phyloP scores from a whole-genome alignment of 129 eudicot genomes.

The Chrysanthemum lavandulifolium region DNA sequence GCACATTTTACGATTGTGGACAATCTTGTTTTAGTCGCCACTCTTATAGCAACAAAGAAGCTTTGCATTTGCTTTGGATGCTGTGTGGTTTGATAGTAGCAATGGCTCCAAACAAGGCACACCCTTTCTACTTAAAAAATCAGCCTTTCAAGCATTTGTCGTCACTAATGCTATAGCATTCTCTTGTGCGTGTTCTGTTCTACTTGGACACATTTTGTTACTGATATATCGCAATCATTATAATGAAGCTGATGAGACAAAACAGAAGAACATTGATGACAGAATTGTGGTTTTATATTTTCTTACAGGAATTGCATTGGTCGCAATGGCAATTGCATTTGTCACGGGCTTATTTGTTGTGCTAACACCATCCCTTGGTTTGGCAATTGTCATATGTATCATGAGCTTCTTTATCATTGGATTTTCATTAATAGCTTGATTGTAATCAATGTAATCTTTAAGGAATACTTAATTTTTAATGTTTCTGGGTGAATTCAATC shows the following conservation, averaged over 20 bases:
- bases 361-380: neutral
- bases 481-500: no score
- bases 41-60: neutral
- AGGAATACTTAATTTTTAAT: neutral
- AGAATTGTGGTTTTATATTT: neutral
- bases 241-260: neutral
- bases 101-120: neutral
- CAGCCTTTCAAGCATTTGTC: neutral
- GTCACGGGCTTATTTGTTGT: neutral
- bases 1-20: neutral
- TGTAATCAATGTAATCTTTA: neutral
- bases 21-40: neutral
- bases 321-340: neutral
- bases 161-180: neutral
- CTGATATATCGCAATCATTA: neutral
- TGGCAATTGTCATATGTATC: neutral
- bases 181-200: neutral
- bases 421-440: neutral
- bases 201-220: neutral
- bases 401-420: neutral
- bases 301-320: neutral
- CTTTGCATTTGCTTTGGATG: no score
- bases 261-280: neutral
- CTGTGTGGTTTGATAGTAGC: neutral
- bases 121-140: neutral